Conservation (phyloP, 148 eudicot genomes). For the Nyssa sinensis region DNA sequence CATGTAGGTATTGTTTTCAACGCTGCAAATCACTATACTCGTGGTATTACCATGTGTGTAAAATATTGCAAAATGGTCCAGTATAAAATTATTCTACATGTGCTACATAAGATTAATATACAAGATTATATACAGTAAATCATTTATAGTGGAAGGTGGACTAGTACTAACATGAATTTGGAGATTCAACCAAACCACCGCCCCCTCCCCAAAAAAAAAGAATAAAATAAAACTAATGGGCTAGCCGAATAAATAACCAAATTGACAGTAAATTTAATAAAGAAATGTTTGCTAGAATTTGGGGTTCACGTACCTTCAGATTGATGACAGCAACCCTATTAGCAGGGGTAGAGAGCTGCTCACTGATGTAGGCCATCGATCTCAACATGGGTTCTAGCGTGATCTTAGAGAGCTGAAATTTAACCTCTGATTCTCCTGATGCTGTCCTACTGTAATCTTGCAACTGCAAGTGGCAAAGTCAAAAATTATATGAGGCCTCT, state of each 20-base stretch:
- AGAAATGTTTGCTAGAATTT: background rate
- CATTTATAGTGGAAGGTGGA: background rate
- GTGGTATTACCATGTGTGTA: background rate
- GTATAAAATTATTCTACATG: background rate
- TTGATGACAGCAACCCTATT: constrained; percentile 89
- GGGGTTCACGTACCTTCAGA: constrained; percentile 59
- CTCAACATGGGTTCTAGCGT: constrained; percentile 81
- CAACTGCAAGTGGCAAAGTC: constrained; percentile 48
- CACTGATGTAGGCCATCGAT: constrained; percentile 87
- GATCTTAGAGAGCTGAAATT: constrained; percentile 65
- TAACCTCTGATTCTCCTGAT: constrained; percentile 65
- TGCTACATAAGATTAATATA: background rate
- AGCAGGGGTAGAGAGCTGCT: constrained; percentile 76
- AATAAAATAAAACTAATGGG: background rate
- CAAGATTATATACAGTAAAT: background rate
- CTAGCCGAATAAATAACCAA: background rate
- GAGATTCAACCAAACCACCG: background rate
- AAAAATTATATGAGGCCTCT: background rate
- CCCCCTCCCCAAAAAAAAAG: background rate
- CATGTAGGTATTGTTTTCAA: background rate
- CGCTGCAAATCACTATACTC: background rate
- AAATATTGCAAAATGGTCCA: background rate
- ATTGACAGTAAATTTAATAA: background rate
- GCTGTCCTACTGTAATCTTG: constrained; percentile 77
- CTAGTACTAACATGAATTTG: background rate